Evolutionary conservation across 805 yeast genomes (phyloP).

Genomic region (Candida xiaguanensis): DNA sequence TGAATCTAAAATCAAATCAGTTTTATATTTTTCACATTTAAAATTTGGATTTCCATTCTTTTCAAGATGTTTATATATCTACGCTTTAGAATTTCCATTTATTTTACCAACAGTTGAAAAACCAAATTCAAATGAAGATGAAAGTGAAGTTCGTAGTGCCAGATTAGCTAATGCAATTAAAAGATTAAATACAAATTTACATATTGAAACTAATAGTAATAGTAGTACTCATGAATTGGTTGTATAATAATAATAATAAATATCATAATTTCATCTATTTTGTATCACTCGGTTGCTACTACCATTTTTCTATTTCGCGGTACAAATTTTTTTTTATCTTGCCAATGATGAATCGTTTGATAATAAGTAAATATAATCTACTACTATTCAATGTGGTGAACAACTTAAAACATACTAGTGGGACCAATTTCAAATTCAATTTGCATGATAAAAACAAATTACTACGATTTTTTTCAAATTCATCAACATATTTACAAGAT

Average conservation of each 20-base stretch:
- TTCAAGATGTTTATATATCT: slow-evolving; percentile 15
- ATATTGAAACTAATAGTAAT: background rate
- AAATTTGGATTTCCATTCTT: slow-evolving; percentile 19
- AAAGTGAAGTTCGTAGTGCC: background rate
- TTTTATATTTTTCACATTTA: slow-evolving; percentile 11
- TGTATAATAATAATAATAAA: too few species aligned
- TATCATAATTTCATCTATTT: too few species aligned
- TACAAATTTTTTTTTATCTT: background rate
- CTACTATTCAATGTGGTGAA: background rate
- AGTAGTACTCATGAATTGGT: background rate
- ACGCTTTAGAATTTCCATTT: slow-evolving; percentile 10
- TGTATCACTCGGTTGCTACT: background rate
- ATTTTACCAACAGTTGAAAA: background rate
- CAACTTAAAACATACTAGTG: background rate
- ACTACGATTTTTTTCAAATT: slow-evolving; percentile 1
- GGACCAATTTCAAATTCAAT: background rate
- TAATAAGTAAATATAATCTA: background rate
- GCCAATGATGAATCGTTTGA: background rate
- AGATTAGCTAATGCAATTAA: slow-evolving; percentile 1
- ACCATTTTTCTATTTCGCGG: background rate
- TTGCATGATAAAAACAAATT: background rate
- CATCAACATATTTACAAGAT: background rate
- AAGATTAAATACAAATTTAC: background rate
- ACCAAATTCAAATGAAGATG: background rate
- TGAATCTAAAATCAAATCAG: slow-evolving; percentile 4